Evolutionary conservation across 352 stramenopile species (phyloP), one percentile per base, ranked within the genome.

Genomic region (Globisporangium middletonii): DNA sequence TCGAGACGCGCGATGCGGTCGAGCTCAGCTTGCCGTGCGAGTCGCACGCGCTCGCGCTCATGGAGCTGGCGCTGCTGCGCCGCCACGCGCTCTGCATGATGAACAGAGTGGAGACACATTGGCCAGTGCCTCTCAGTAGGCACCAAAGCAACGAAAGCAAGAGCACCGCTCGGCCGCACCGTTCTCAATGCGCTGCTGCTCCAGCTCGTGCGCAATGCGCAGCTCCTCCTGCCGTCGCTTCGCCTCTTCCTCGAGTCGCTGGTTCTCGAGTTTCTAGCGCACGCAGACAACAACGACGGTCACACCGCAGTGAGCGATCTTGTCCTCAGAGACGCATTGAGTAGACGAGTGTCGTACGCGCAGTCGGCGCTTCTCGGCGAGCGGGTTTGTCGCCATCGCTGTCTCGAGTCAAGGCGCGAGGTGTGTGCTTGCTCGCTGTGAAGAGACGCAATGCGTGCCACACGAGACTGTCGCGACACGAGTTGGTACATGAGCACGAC

Each of bases 221-320:
- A 76, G 56, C 23, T 83, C 75, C 44, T 86, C 71, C 41, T 83
- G 75, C 0, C 70, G 70, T 26, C 72, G 56, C 12, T 67, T 64
- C 38, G 77, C 77, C 19, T 81, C 77, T 28, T 81, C 71, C 52
- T 88, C 75, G 48, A 91, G 62, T 11, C 67, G 78, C 60, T 88
- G 65, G 44, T 89, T 85, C 59, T 89, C 79, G 16, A 89, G 53
- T 84, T 88, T 89, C 81, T 91, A 63, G 46, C 28, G 4, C 8
- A 30, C 15, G 5, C 38, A 11, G 9, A 23, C 23, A 23, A 23
- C 19, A 44, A n/a, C 6, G n/a, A 42, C 30, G 13, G 23, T 23
- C 23, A 27, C 15, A 53, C 9, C 19, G n/a, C 16, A 30, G 8
- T 28, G 16, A 23, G 23, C 26, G 4, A 44, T 6, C 15, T 2